Evolutionary conservation across 2,329 filamentous ascomycete species (phyloP), one percentile per base, ranked within the genome.

Genomic region (Grosmannia clavigera): DNA sequence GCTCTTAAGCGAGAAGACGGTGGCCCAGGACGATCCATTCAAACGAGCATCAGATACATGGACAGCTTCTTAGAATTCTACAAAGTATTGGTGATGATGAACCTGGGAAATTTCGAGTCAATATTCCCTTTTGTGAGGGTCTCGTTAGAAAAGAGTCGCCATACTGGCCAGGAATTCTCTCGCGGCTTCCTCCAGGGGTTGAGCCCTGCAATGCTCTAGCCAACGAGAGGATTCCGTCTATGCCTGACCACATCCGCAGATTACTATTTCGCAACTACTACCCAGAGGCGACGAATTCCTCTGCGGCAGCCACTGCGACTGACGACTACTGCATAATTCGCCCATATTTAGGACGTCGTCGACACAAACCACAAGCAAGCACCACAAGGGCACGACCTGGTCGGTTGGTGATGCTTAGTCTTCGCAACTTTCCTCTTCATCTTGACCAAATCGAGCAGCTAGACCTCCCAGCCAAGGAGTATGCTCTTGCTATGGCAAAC

Each of bases 381-480:
- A 7, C 29, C 25, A 38, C 31, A 10, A 43, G 54, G 29, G 19
- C 35, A 29, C 54, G 54, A 22, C 54, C 54, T 7, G 25, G 35
- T 6, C 22, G 54, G 35, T 22, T 56, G 35, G 16, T 51, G 9
- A 60, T 65, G 57, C 76, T 76, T 62, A 75, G 68, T 22, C 66
- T 83, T 0, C 71, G 76, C 1, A 82, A 83, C 60, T 77, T 74
- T 25, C 75, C 74, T 0, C 70, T 82, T 0, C 72, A 80, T 61
- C 19, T 77, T 0, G 74, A 83, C 59, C 76, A 82, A 60, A 75
- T 82, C 67, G 71, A 77, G 29, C 66, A 72, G 0, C 65, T 82
- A 0, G 66, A 64, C 0, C 66, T 81, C 0, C 63, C 71, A 1
- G 29, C 59, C 1, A 5, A 57, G 0, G 62, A 68, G 0, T 81